Conservation (phyloP, 2,329 filamentous ascomycete genomes). For the Cadophora gregata region DNA sequence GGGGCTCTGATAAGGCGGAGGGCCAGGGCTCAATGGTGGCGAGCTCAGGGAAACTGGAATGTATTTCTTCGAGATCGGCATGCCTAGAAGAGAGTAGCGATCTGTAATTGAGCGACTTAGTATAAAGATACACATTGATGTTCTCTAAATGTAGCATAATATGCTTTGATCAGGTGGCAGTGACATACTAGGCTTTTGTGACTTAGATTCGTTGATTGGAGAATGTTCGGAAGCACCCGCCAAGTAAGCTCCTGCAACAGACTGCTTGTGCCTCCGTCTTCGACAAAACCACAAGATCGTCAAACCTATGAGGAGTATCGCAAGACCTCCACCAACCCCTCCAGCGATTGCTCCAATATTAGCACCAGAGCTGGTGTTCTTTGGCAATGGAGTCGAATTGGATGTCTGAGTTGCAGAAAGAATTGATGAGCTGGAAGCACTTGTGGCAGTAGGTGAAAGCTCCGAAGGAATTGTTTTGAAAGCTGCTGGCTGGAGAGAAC, state of each 20-base stretch:
- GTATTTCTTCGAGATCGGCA: neutral
- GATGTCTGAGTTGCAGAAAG: neutral
- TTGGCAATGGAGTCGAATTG: neutral
- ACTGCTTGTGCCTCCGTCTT: neutral
- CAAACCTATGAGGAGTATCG: neutral
- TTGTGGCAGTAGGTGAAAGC: neutral
- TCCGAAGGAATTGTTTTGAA: neutral
- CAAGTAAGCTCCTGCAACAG: neutral
- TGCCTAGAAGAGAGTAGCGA: neutral
- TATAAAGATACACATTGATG: neutral
- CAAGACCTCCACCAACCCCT: neutral
- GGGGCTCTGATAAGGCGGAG: neutral
- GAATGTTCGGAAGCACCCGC: neutral
- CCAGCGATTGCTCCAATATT: conserved; percentile 5
- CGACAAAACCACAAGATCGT: neutral
- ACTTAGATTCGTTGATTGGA: neutral
- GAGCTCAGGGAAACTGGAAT: neutral
- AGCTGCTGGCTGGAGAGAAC: conserved; percentile 3
- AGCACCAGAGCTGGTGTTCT: neutral
- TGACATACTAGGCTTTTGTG: neutral
- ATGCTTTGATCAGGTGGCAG: no score
- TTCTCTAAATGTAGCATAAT: no score
- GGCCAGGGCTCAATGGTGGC: neutral
- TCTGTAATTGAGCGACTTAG: neutral
- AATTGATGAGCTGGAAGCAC: neutral